Percentiles rank a stretch among this genome's conserved stretches.
Conservation (phyloP, 2,329 filamentous ascomycete species). For the Penicillium sp. region DNA sequence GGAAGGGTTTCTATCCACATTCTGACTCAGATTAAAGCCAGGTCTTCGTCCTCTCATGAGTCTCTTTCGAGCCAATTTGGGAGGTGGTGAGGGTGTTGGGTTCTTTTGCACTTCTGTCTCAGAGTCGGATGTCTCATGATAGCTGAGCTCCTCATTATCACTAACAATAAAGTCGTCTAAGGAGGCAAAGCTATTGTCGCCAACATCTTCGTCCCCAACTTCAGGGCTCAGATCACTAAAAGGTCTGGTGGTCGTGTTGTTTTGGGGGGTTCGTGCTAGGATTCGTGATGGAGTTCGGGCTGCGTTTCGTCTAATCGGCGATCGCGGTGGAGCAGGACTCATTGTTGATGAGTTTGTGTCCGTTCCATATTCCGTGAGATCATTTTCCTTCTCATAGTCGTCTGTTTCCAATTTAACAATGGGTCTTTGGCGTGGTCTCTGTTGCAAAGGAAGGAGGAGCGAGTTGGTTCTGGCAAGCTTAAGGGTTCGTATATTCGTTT, state of each 20-base stretch:
- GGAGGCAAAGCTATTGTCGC: slow-evolving; percentile 37
- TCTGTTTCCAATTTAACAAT: slow-evolving; percentile 28
- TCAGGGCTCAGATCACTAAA: slow-evolving; percentile 16
- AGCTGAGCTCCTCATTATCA: slow-evolving; percentile 41
- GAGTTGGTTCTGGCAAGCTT: slow-evolving; percentile 36
- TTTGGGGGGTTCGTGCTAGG: slow-evolving; percentile 5
- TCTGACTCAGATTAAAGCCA: not conserved
- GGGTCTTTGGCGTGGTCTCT: slow-evolving; percentile 22
- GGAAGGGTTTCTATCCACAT: not conserved
- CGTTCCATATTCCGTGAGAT: slow-evolving; percentile 26
- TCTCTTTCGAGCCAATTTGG: slow-evolving; percentile 28
- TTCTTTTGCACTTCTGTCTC: slow-evolving; percentile 27
- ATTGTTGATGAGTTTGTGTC: slow-evolving; percentile 11
- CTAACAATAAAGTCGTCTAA: slow-evolving; percentile 44
- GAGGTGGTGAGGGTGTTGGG: slow-evolving; percentile 18
- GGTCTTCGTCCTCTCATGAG: slow-evolving; percentile 38
- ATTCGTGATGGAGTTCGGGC: slow-evolving; percentile 10
- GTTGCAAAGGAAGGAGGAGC: slow-evolving; percentile 30
- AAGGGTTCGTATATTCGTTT: slow-evolving; percentile 27
- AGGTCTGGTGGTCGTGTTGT: slow-evolving; percentile 4
- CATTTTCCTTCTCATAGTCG: slow-evolving; percentile 38
- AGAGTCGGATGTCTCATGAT: slow-evolving; percentile 31
- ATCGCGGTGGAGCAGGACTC: slow-evolving; percentile 20
- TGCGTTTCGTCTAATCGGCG: slow-evolving; percentile 17
- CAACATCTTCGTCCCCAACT: slow-evolving; percentile 25